phyloP scores from a whole-genome alignment of 768 basidiomycete genomes.

The Chalciporus piperatus region DNA sequence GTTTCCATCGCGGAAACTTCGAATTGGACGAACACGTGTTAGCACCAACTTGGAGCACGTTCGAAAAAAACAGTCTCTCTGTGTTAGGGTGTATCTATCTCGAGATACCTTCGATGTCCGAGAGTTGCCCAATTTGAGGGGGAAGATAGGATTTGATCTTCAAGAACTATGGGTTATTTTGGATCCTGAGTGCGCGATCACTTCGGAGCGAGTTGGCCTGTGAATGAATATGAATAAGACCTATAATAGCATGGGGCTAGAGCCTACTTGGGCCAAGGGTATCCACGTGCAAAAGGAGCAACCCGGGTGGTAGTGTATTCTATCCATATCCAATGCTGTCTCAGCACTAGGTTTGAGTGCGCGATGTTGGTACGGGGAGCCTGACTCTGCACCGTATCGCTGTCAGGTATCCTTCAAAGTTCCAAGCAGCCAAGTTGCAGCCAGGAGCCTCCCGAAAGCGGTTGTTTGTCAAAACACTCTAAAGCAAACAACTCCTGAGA shows the following conservation, averaged over 20 bases:
- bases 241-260: neutral
- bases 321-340: neutral
- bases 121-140: neutral
- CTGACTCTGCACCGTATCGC: too few relatives aligned
- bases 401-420: neutral
- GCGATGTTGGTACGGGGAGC: neutral
- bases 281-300: slow-evolving; percentile 1
- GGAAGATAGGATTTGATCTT: slow-evolving; percentile 27
- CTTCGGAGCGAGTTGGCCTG: neutral
- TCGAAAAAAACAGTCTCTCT: neutral
- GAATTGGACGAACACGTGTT: slow-evolving; percentile 23
- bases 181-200: neutral
- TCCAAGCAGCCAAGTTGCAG: too few relatives aligned
- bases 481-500: slow-evolving; percentile 15
- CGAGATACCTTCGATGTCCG: slow-evolving; percentile 4
- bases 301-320: neutral
- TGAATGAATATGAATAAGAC: neutral
- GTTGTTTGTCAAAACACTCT: slow-evolving; percentile 13
- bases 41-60: neutral
- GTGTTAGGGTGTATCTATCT: neutral
- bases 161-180: slow-evolving; percentile 3
- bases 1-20: slow-evolving; percentile 4
- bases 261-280: slow-evolving; percentile 22
- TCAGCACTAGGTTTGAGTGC: neutral
- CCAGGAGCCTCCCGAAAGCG: too few relatives aligned